phyloP scores from a whole-genome alignment of 192 early-diverging fungal species.

The Coemansia sp. region DNA sequence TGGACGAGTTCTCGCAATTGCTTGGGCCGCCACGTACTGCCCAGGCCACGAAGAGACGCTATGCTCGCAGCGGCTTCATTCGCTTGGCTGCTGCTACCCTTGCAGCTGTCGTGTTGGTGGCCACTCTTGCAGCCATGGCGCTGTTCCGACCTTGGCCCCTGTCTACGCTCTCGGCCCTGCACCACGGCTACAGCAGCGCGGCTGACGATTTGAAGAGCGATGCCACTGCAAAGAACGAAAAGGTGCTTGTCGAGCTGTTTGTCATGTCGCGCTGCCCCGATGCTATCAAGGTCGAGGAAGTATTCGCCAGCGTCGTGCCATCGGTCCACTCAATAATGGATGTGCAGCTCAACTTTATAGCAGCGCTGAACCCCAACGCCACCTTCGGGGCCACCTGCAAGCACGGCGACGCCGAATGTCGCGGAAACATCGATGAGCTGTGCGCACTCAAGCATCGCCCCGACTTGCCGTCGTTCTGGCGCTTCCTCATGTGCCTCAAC shows the following conservation, averaged over 20 bases:
- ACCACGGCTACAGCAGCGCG: background rate
- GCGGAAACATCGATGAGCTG: conserved; percentile 55
- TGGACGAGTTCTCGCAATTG: conserved; percentile 8
- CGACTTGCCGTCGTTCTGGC: conserved; percentile 40
- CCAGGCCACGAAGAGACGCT: background rate
- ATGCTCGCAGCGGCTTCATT: background rate
- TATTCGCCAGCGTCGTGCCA: conserved; percentile 29
- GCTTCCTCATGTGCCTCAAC: conserved; percentile 50
- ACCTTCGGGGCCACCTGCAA: conserved; percentile 48
- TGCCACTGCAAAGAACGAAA: conserved; percentile 8
- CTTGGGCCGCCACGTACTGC: background rate
- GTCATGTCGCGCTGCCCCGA: conserved; percentile 79
- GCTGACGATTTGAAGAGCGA: background rate
- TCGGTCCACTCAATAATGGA: conserved; percentile 54
- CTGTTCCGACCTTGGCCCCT: background rate
- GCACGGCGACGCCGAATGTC: conserved; percentile 60
- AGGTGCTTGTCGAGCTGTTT: conserved; percentile 65
- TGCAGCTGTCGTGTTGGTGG: background rate
- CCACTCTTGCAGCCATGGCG: background rate
- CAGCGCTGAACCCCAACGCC: conserved; percentile 34
- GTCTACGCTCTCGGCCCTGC: background rate
- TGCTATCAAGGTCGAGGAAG: conserved; percentile 59
- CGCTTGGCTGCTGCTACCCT: background rate
- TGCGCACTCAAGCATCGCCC: conserved; percentile 37
- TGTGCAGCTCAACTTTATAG: conserved; percentile 57